phyloP scores from a whole-genome alignment of 2,329 filamentous ascomycete genomes.

The Daldinia sp. region DNA sequence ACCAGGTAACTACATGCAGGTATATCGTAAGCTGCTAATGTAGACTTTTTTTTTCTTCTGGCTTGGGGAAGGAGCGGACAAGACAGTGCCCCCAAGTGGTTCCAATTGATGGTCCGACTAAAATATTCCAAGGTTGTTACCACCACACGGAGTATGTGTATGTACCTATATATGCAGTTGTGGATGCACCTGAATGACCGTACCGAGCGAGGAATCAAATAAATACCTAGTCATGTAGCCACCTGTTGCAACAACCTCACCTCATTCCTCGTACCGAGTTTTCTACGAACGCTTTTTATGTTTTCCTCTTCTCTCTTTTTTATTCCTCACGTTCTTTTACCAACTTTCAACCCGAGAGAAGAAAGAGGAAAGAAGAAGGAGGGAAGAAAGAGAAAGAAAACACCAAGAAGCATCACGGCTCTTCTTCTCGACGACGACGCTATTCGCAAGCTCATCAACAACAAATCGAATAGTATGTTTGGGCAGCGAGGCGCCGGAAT shows the following conservation, averaged over 20 bases:
- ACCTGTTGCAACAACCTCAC: slow-evolving; percentile 18
- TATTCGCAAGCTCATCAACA: not conserved
- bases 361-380: not conserved
- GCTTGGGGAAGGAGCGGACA: slow-evolving; percentile 5
- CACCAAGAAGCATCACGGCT: not conserved
- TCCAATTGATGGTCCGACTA: slow-evolving; percentile 15
- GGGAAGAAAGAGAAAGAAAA: not conserved
- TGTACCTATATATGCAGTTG: not conserved
- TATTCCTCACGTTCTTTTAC: too few relatives aligned
- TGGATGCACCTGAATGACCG: too few relatives aligned
- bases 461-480: slow-evolving; percentile 3
- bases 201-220: slow-evolving; percentile 14
- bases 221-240: slow-evolving; percentile 23
- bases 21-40: not conserved
- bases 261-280: slow-evolving; percentile 5
- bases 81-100: slow-evolving; percentile 16
- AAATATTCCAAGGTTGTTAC: too few relatives aligned
- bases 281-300: not conserved
- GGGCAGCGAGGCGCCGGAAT: slow-evolving; percentile 14
- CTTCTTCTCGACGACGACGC: not conserved
- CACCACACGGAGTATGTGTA: slow-evolving; percentile 10
- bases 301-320: not conserved
- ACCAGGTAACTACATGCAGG: not conserved
- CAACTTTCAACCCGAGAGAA: not conserved
- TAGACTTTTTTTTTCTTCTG: too few relatives aligned